Evolutionary conservation across 768 basidiomycete species (phyloP).

Genomic region (Lactifluus hygrophoroides): DNA sequence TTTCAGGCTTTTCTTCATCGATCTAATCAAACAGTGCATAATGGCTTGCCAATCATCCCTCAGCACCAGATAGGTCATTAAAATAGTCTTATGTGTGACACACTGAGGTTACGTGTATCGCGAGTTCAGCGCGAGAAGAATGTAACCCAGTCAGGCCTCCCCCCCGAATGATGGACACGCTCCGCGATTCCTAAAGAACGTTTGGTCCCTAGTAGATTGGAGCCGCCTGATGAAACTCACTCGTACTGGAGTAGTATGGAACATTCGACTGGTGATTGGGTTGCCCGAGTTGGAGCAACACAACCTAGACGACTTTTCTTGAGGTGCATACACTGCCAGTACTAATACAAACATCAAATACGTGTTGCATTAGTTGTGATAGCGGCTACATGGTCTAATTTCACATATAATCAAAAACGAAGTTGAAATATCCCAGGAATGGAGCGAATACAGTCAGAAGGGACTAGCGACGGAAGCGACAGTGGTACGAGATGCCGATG

Average conservation of each 20-base stretch:
- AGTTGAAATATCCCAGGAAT: not conserved
- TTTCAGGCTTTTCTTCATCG: not conserved
- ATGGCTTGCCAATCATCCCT: too few relatives aligned
- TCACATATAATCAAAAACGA: not conserved
- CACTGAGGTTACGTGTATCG: too few relatives aligned
- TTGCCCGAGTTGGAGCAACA: not conserved
- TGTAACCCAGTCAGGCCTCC: too few relatives aligned
- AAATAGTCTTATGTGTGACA: too few relatives aligned
- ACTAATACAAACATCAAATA: not conserved
- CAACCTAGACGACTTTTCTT: not conserved
- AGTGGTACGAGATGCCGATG: not conserved
- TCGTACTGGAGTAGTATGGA: not conserved
- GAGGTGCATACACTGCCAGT: not conserved
- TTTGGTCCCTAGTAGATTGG: too few relatives aligned
- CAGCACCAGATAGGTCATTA: too few relatives aligned
- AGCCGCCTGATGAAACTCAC: not conserved
- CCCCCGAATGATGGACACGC: too few relatives aligned
- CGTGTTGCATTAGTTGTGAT: not conserved
- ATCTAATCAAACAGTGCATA: not conserved
- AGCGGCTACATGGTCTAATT: not conserved
- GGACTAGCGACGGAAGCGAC: not conserved
- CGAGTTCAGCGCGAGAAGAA: too few relatives aligned
- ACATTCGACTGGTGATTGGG: not conserved
- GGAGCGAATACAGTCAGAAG: not conserved
- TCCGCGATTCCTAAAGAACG: too few relatives aligned